Percentiles rank a stretch among this genome's conserved stretches.
Conservation (phyloP, 169 alveolate species). For the Plasmodium billcollinsi region DNA sequence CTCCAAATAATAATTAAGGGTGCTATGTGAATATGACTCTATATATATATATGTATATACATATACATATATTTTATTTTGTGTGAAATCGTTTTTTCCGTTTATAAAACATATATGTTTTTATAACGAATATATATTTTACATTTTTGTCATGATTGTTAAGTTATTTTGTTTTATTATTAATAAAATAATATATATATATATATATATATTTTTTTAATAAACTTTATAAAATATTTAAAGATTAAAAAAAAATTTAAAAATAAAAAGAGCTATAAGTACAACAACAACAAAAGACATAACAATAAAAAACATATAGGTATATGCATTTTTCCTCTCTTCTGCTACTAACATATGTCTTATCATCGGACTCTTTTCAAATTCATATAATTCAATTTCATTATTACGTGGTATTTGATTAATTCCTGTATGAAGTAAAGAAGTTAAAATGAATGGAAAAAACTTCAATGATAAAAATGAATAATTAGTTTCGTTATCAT, state of each 20-base stretch:
- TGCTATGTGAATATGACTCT: too few relatives aligned
- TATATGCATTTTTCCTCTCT: slow-evolving; percentile 33
- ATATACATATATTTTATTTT: too few relatives aligned
- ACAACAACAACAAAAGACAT: slow-evolving; percentile 33
- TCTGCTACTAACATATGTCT: slow-evolving; percentile 35
- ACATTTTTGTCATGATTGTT: background rate
- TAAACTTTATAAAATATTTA: slow-evolving; percentile 1
- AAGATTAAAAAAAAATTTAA: slow-evolving; percentile 51
- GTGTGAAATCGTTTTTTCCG: too few relatives aligned
- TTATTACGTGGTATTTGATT: slow-evolving; percentile 1
- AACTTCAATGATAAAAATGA: slow-evolving; percentile 36
- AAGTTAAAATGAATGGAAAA: slow-evolving; percentile 19
- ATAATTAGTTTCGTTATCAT: slow-evolving; percentile 4
- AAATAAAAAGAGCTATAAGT: slow-evolving; percentile 41
- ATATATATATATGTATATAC: too few relatives aligned
- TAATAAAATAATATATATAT: background rate
- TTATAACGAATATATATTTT: background rate
- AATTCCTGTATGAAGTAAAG: slow-evolving; percentile 10
- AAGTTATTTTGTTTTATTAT: background rate
- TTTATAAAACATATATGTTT: too few relatives aligned
- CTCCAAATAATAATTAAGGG: too few relatives aligned
- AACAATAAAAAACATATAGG: slow-evolving; percentile 29
- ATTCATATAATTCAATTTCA: slow-evolving; percentile 17
- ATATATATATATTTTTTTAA: too few relatives aligned
- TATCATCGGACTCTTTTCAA: slow-evolving; percentile 53